Base-by-base conservation (phyloP, 176 grass and related monocot species). In the Carex cristatella region DNA sequence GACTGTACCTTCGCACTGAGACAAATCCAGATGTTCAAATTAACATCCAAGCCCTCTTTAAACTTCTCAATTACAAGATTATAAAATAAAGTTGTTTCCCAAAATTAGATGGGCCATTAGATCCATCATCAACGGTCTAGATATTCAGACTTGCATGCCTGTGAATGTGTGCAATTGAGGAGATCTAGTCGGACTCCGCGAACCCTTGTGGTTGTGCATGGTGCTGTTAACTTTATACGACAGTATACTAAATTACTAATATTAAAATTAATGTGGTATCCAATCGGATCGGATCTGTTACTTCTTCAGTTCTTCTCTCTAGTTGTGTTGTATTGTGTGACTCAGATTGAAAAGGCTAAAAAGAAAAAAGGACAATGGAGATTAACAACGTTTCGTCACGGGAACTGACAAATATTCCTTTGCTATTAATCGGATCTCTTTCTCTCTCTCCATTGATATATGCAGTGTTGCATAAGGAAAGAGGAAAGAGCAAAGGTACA, bases 381-480 rank as follows among this genome's bases (percentile, higher is more conserved):
- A 65, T 31, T 85, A 85, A 48, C 56, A 60, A 74, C 5, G 44
- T 56, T 30, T 85, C 3, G 83, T 85, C 83, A 85, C 83, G 83
- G 83, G 83, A 40, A 28, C 49, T 76, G 66, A 40, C 32, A 75
- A 59, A 71, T 72, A 51, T 77, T 74, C 62, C 63, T 37, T 11
- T 48, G 31, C 2, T 53, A 73, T 62, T 53, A n/a, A 46, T 40
- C 38, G 38, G 44, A 46, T 1, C 70, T 9, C 3, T 85, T 30
- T 78, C 23, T 42, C 14, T 15, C 10, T 18, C 37, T 38, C 37
- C 33, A 35, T 35, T 35, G 33, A 35, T 35, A 35, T 35, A 35
- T 35, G 33, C 33, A 69, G 4, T 70, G 67, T 54, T 54, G 23
- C 3, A 55, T 23, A 76, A 30, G 23, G 23, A 76, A 76, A 76